Conservation (phyloP, 1,139 yeast species). For the Fermentozyma sake region DNA sequence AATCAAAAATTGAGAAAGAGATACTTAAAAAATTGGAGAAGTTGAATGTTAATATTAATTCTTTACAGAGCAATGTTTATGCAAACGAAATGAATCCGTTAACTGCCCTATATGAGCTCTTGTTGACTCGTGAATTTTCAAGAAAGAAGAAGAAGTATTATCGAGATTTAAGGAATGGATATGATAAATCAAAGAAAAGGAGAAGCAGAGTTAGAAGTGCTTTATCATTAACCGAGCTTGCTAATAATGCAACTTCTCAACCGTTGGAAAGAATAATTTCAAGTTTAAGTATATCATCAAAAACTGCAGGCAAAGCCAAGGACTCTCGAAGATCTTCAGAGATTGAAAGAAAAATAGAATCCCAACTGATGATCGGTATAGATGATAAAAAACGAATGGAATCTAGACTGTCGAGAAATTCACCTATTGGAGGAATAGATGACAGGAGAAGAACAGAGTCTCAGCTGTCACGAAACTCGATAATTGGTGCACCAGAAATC, state of each 20-base stretch:
- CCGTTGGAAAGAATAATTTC: conserved; percentile 42
- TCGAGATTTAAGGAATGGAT: conserved; percentile 13
- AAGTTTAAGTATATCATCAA: conserved; percentile 32
- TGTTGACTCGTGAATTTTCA: conserved; percentile 57
- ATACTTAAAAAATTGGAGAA: conserved; percentile 61
- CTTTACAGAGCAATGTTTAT: conserved; percentile 56
- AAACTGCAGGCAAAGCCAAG: too few species aligned
- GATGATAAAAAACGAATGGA: conserved; percentile 12
- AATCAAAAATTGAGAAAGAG: conserved; percentile 58
- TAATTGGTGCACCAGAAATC: too few species aligned
- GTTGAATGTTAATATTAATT: conserved; percentile 63
- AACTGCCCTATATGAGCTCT: conserved; percentile 80
- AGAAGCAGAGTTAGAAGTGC: conserved; percentile 47
- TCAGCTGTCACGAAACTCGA: too few species aligned
- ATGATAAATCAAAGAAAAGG: conserved; percentile 16
- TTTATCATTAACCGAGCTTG: conserved; percentile 27
- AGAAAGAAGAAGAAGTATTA: conserved; percentile 32
- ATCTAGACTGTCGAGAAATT: conserved; percentile 8
- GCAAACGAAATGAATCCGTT: conserved; percentile 68
- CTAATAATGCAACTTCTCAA: conserved; percentile 18
- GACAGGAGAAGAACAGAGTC: too few species aligned
- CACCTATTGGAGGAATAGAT: too few species aligned
- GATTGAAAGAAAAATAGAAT: too few species aligned
- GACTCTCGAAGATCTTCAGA: too few species aligned
- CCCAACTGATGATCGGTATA: too few species aligned